phyloP scores from a whole-genome alignment of 1,139 yeast species.

The Petasospora rhodanensis region DNA sequence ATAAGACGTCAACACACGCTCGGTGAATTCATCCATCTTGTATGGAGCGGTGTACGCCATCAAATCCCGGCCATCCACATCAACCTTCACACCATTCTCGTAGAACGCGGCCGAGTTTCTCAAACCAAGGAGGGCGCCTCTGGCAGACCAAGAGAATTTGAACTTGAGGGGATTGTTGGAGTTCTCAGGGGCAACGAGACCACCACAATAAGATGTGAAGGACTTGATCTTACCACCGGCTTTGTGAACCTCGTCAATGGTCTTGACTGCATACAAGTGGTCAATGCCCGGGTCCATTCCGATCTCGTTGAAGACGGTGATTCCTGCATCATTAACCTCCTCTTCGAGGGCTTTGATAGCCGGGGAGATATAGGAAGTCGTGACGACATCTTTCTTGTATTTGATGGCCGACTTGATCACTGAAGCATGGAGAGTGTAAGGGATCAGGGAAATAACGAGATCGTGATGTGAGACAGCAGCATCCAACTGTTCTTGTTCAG shows the following conservation, averaged over 20 bases:
- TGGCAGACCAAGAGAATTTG: slow-evolving; percentile 98
- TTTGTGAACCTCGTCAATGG: slow-evolving; percentile 93
- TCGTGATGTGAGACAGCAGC: slow-evolving; percentile 74
- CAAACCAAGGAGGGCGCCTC: slow-evolving; percentile 94
- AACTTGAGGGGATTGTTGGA: slow-evolving; percentile 98
- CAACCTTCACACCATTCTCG: slow-evolving; percentile 78
- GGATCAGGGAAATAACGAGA: slow-evolving; percentile 88
- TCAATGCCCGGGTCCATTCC: slow-evolving; percentile 98
- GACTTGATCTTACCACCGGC: slow-evolving; percentile 89
- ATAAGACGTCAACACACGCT: slow-evolving; percentile 65
- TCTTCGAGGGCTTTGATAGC: slow-evolving; percentile 80
- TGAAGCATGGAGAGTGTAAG: slow-evolving; percentile 88
- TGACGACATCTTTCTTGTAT: slow-evolving; percentile 86
- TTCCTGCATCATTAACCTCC: slow-evolving; percentile 78
- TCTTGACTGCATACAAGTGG: slow-evolving; percentile 96
- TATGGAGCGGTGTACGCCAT: slow-evolving; percentile 96
- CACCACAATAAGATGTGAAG: slow-evolving; percentile 96
- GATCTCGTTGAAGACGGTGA: slow-evolving; percentile 87
- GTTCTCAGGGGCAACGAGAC: slow-evolving; percentile 95
- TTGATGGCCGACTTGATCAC: slow-evolving; percentile 94
- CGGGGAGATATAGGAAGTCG: slow-evolving; percentile 94
- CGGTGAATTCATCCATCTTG: slow-evolving; percentile 90
- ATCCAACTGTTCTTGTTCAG: slow-evolving; percentile 71
- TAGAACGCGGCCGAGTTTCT: slow-evolving; percentile 90
- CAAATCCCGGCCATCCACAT: slow-evolving; percentile 81